A percentile compares a stretch with the other conserved stretches of the same genome.
These are phyloP conservation scores for Podila clonocystis DNA, from an alignment of 192 early-diverging fungal genomes.

Conservation along the genomic window DNA sequence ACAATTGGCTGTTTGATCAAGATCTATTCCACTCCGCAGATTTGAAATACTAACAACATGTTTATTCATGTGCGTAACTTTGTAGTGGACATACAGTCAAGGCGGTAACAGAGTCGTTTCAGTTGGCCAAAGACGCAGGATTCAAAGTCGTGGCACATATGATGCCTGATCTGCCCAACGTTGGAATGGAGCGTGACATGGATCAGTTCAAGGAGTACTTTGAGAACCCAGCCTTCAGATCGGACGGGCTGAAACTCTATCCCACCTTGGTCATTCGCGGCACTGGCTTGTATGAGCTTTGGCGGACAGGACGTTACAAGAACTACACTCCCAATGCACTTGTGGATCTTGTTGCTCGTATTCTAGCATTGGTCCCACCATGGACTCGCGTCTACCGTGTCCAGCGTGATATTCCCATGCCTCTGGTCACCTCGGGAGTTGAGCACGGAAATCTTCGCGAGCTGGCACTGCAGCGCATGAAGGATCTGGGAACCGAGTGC, in stretches of 20 bases:
- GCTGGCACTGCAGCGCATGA: slow-evolving; percentile 94
- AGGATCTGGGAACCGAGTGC: slow-evolving; percentile 95
- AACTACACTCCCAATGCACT: slow-evolving; percentile 98
- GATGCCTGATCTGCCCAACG: slow-evolving; percentile 99
- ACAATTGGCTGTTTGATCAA: neutral
- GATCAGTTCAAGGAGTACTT: slow-evolving; percentile 99
- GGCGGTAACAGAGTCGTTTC: slow-evolving; percentile 97
- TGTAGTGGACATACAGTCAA: slow-evolving; percentile 94
- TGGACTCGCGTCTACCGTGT: slow-evolving; percentile 99
- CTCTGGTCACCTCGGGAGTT: slow-evolving; percentile 96
- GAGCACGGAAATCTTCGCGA: slow-evolving; percentile 98
- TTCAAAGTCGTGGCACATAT: slow-evolving; percentile 99
- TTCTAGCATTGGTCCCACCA: slow-evolving; percentile 96
- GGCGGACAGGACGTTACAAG: slow-evolving; percentile 97
- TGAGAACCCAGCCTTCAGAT: slow-evolving; percentile 99
- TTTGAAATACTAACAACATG: no score
- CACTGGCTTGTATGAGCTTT: slow-evolving; percentile 97
- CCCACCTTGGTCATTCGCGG: slow-evolving; percentile 99
- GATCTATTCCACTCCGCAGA: no score
- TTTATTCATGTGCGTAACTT: no score
- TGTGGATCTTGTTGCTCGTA: slow-evolving; percentile 94
- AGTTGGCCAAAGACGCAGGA: slow-evolving; percentile 97
- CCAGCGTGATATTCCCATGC: slow-evolving; percentile 99
- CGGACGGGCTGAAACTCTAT: slow-evolving; percentile 98
- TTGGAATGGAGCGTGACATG: slow-evolving; percentile 99